These are phyloP conservation scores for Fusarium lyarnte DNA, from an alignment of 2,329 filamentous ascomycete species.

Conservation along the genomic window DNA sequence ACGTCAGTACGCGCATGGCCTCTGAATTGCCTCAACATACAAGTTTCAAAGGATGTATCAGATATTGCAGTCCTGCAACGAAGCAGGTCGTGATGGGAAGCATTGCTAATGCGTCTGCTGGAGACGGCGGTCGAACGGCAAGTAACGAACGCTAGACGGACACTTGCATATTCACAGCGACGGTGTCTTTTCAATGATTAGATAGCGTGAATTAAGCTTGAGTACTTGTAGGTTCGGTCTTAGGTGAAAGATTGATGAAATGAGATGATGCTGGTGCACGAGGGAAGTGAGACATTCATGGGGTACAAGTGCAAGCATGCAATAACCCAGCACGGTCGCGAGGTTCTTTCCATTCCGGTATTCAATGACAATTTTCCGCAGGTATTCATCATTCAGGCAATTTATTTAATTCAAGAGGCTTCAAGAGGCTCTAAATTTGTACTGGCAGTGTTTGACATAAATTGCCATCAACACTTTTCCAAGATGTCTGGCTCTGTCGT, in stretches of 20 bases:
- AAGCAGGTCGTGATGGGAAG: slow-evolving; percentile 50
- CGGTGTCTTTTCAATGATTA: accelerated
- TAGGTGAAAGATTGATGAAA: background rate
- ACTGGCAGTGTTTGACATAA: background rate
- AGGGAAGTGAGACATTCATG: slow-evolving; percentile 13
- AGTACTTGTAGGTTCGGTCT: background rate
- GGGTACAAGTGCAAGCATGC: background rate
- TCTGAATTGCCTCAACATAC: slow-evolving; percentile 30
- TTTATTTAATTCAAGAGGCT: background rate
- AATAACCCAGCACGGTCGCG: background rate
- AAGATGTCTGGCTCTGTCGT: background rate
- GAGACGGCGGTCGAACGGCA: background rate
- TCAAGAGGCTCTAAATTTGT: background rate
- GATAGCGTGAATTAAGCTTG: accelerated
- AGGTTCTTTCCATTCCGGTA: background rate
- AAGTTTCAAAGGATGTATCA: slow-evolving; percentile 52
- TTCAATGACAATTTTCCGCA: background rate
- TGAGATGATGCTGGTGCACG: background rate
- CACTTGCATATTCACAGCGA: background rate
- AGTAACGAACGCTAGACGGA: slow-evolving; percentile 3
- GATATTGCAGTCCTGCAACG: slow-evolving; percentile 51
- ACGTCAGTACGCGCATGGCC: background rate
- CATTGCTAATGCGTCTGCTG: slow-evolving; percentile 28
- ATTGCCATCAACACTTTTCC: background rate
- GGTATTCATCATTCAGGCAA: accelerated